These are phyloP conservation scores for Podaxis sp. DNA, from an alignment of 768 basidiomycete species.

Conservation along the genomic window DNA sequence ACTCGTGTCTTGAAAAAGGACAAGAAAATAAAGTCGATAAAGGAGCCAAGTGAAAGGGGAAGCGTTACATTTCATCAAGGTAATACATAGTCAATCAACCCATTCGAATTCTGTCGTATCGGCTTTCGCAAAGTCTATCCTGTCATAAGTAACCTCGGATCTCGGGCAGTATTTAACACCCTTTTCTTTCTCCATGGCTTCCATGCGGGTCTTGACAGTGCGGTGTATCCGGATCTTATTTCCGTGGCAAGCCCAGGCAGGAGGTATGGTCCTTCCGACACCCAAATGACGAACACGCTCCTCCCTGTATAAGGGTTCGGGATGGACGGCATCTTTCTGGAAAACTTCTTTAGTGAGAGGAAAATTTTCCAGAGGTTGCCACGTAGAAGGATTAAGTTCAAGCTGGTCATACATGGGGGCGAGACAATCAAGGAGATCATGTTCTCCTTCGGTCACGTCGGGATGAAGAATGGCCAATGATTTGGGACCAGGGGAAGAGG, in stretches of 20 bases:
- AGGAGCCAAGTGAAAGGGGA: no score
- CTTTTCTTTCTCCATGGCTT: background rate
- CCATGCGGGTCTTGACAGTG: conserved; percentile 16
- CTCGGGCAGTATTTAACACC: background rate
- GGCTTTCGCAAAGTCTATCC: background rate
- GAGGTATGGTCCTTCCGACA: background rate
- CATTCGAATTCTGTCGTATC: background rate
- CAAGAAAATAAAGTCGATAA: no score
- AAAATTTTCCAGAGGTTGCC: conserved; percentile 15
- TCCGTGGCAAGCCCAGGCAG: background rate
- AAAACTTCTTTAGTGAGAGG: background rate
- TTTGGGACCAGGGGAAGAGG: background rate
- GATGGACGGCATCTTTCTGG: conserved; percentile 7
- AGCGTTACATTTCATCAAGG: no score
- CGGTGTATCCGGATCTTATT: conserved; percentile 17
- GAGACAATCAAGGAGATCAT: conserved; percentile 17
- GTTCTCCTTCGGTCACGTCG: conserved; percentile 14
- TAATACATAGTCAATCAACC: no score
- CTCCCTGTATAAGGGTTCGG: background rate
- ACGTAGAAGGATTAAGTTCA: conserved; percentile 10
- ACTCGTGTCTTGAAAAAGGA: no score
- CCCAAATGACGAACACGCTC: background rate
- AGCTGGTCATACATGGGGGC: conserved; percentile 20
- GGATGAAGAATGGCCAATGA: background rate
- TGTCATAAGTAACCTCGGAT: background rate